Evolutionary conservation across 176 grass and related monocot genomes (phyloP).

Genomic region (Paspalum vaginatum): DNA sequence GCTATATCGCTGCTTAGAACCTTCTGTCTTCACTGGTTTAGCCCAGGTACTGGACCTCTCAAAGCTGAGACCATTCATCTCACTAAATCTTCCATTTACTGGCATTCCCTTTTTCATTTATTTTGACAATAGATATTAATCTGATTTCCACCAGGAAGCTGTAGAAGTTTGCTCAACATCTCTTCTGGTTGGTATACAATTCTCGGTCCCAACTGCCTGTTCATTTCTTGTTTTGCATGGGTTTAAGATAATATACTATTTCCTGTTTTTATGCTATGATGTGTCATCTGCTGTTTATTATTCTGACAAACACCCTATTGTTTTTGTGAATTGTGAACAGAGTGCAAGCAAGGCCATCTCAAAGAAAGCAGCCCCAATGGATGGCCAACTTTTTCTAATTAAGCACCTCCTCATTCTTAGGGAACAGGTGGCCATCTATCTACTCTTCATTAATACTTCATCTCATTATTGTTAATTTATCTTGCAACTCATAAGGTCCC

Average conservation of each 20-base stretch:
- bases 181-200: slow-evolving; percentile 70
- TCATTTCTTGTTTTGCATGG: slow-evolving; percentile 21
- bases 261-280: slow-evolving; percentile 24
- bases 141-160: slow-evolving; percentile 72
- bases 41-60: slow-evolving; percentile 69
- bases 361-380: slow-evolving; percentile 84
- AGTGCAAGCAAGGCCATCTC: slow-evolving; percentile 82
- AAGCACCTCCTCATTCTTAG: slow-evolving; percentile 96
- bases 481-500: slow-evolving; percentile 25
- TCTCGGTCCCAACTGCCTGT: background rate
- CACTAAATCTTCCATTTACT: slow-evolving; percentile 38
- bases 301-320: slow-evolving; percentile 35
- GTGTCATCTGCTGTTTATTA: slow-evolving; percentile 36
- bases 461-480: slow-evolving; percentile 28
- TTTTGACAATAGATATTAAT: slow-evolving; percentile 39
- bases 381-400: slow-evolving; percentile 96
- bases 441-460: slow-evolving; percentile 7
- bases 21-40: slow-evolving; percentile 96
- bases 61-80: slow-evolving; percentile 31
- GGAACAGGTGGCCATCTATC: slow-evolving; percentile 71
- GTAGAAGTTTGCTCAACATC: slow-evolving; percentile 93
- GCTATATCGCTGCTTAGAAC: slow-evolving; percentile 89
- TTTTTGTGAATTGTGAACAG: slow-evolving; percentile 47
- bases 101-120: slow-evolving; percentile 14
- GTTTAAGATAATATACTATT: slow-evolving; percentile 15